A percentile compares a stretch with the other conserved stretches of the same genome.
Conservation (phyloP, 495 filamentous ascomycete species). For the Xanthoparmelia taractica region DNA sequence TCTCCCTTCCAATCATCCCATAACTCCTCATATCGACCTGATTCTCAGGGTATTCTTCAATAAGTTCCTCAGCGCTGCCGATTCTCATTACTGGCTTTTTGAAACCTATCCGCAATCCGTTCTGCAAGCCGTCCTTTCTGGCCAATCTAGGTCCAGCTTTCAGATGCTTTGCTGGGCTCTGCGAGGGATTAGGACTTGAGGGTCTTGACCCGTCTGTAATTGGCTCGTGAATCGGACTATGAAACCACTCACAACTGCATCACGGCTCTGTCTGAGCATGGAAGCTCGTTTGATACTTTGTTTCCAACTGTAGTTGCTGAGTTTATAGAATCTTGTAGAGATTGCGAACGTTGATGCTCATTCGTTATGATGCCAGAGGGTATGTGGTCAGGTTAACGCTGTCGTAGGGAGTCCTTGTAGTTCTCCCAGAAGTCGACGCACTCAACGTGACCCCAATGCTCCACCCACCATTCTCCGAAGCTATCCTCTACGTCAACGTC, state of each 20-base stretch:
- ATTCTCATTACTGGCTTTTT: neutral
- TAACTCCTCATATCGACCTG: neutral
- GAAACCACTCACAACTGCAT: neutral
- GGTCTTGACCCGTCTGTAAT: neutral
- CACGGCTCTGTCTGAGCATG: neutral
- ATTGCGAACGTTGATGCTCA: neutral
- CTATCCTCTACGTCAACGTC: conserved; percentile 77
- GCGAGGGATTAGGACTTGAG: neutral
- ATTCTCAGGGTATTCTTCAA: neutral
- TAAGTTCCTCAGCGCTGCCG: neutral
- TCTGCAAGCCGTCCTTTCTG: neutral
- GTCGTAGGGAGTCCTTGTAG: conserved; percentile 56
- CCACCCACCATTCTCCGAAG: conserved; percentile 93
- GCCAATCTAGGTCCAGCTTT: neutral
- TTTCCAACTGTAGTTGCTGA: neutral
- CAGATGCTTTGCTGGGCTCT: neutral
- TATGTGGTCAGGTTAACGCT: conserved; percentile 42
- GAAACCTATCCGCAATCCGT: neutral
- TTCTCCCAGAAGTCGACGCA: conserved; percentile 81
- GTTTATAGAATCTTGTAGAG: neutral
- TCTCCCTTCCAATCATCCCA: neutral
- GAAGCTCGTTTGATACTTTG: neutral
- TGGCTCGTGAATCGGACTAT: neutral
- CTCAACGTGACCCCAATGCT: conserved; percentile 75
- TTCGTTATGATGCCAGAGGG: neutral